phyloP scores from a whole-genome alignment of 139 green algal species.

The Eudorina sp. region DNA sequence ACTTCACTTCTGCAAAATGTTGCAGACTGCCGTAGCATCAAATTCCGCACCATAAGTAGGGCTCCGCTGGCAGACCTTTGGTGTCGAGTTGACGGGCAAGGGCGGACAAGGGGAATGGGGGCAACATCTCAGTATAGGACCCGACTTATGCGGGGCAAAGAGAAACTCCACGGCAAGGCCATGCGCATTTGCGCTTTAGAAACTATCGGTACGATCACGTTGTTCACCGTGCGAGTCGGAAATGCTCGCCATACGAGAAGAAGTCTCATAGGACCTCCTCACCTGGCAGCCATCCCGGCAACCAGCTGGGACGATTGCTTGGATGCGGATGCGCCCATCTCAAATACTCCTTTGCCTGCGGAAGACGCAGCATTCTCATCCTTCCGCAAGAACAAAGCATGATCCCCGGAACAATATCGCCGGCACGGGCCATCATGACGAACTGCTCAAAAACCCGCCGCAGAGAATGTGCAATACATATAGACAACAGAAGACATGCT shows the following conservation, averaged over 20 bases:
- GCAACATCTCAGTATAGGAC: not conserved
- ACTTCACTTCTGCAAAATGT: not conserved
- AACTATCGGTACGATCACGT: not conserved
- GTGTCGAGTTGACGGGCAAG: not conserved
- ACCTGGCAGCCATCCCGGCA: slow-evolving; percentile 2
- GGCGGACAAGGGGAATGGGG: not conserved
- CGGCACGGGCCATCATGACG: not conserved
- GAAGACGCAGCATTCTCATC: not conserved
- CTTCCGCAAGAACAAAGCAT: slow-evolving; percentile 17
- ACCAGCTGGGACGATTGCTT: not conserved
- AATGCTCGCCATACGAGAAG: not conserved
- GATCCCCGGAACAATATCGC: slow-evolving; percentile 12
- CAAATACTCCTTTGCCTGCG: not conserved
- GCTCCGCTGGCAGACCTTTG: not conserved
- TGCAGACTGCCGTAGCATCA: not conserved
- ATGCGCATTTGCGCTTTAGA: not conserved
- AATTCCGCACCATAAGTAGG: not conserved
- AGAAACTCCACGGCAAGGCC: not conserved
- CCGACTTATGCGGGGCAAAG: too few relatives aligned
- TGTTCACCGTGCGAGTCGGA: not conserved
- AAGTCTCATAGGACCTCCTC: not conserved
- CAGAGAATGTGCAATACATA: not conserved
- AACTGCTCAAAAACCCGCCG: not conserved
- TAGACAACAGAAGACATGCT: not conserved
- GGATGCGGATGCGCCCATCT: not conserved